Evolutionary conservation across 495 filamentous ascomycete species (phyloP), one percentile per base, ranked within the genome.

Genomic region (Parathielavia appendiculata): DNA sequence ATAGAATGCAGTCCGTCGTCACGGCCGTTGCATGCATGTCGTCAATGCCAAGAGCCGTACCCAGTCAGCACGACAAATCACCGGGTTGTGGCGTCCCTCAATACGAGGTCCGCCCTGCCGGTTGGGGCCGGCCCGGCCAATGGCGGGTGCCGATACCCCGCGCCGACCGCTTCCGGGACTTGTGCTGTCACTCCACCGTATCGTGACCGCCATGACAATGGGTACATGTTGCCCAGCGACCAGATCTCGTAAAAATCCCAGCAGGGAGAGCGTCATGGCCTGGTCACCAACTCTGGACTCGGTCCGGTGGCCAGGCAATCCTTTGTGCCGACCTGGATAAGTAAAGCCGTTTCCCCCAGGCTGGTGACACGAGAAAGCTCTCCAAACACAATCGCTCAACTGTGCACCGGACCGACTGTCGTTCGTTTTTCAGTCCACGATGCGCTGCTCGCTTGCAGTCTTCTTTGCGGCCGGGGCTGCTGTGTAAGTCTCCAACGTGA

Each of bases 21-120:
- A n/a, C 17, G 38, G 43, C 52, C 52, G 52, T 54, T 54, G n/a
- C 39, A 52, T 45, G 52, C 54, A 57, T 6, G 10, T 40, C 36
- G 46, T 40, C 45, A 43, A 49, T 51, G 55, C 55, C 55, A 57
- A 57, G 47, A 22, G 11, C 13, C 2, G 1, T 36, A 20, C 22
- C n/a, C 35, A 35, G 5, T 23, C 22, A 10, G 4, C 11, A 17
- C 9, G 41, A 17, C 52, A 40, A 55, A 55, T 55, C 41, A 54
- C n/a, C 30, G 22, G 5, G 9, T 11, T 35, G 55, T 57, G 55
- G 55, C 55, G 55, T n/a, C 9, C 39, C 3, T 13, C 5, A 44
- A 57, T 57, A 57, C 55, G 55, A 57, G 55, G 23, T 51, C 19
- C n/a, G 47, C 38, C 17, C 17, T 44, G 54, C 54, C 54, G 44